Base-by-base conservation (phyloP, 164 flowering plant species). In the Houttuynia cordata region DNA sequence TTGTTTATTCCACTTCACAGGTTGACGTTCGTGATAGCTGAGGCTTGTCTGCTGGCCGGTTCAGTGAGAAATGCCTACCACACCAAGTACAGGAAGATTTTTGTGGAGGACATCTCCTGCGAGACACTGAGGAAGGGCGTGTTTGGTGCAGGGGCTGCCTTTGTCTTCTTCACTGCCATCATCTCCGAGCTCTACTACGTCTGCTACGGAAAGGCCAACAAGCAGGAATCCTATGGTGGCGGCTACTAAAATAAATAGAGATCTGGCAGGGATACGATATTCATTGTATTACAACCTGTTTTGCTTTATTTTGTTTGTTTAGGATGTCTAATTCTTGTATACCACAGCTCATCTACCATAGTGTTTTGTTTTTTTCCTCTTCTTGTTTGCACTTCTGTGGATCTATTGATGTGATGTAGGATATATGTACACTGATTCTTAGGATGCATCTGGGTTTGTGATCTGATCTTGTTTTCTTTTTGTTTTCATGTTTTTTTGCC, bases 11-110 rank as follows among this genome's bases (percentile, higher is more conserved):
- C 17, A 3, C 49, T 13, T 13, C 10, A 12, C 34, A 91, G 97
- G 97, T 60, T 87, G 51, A 76, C 81, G 25, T 91, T 91, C 68
- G 18, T 86, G 52, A 80, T 87, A 30, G 99, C 97, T 0, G 97
- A 93, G 78, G 68, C 67, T 0, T 87, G 92, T 78, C 69, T 93
- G 76, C 64, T 93, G 53, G 96, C 92, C 14, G 99, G 88, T 49
- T 86, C 97, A 8, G 86, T 85, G 39, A 79, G 75, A 74, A 93
- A 93, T 59, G 99, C 96, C 13, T 81, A 86, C 71, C 97, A 86
- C 81, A 82, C 96, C 66, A 87, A 80, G 70, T 87, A 83, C 80
- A 68, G 76, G 64, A 64, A 69, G 20, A 75, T 75, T 45, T 53
- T 51, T 7, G 71, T 60, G 0, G 56, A 74, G 7, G 69, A 70